Percentiles rank a stretch among this genome's conserved stretches.
Conservation (phyloP, 768 basidiomycete genomes). For the Tylopilus balloui region DNA sequence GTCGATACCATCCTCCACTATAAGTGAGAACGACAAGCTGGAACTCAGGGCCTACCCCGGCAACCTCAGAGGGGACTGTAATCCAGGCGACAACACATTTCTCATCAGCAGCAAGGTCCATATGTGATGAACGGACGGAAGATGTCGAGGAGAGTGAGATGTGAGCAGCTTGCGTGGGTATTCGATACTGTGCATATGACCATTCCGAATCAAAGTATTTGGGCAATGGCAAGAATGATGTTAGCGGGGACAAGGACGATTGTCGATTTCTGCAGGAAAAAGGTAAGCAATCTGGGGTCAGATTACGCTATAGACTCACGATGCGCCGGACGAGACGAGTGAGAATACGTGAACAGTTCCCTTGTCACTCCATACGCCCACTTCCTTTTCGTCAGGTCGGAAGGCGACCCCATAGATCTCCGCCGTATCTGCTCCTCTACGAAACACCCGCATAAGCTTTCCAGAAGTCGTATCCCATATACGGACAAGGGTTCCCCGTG, state of each 20-base stretch:
- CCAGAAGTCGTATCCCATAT: slow-evolving; percentile 79
- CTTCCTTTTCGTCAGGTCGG: slow-evolving; percentile 77
- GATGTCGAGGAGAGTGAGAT: slow-evolving; percentile 72
- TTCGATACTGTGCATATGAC: slow-evolving; percentile 91
- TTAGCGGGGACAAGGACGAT: slow-evolving; percentile 74
- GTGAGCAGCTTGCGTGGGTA: slow-evolving; percentile 80
- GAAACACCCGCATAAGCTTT: slow-evolving; percentile 71
- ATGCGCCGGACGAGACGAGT: slow-evolving; percentile 57
- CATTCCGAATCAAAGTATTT: slow-evolving; percentile 95
- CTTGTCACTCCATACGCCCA: slow-evolving; percentile 94
- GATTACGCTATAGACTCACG: slow-evolving; percentile 43
- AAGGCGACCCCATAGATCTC: slow-evolving; percentile 90
- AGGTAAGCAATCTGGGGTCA: slow-evolving; percentile 3
- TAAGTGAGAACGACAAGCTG: slow-evolving; percentile 85
- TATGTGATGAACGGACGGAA: slow-evolving; percentile 47
- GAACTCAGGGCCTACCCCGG: slow-evolving; percentile 43
- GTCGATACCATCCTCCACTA: slow-evolving; percentile 88
- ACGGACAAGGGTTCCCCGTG: slow-evolving; percentile 78
- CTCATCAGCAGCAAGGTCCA: slow-evolving; percentile 74
- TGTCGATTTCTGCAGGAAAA: slow-evolving; percentile 66
- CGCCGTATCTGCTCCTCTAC: slow-evolving; percentile 85
- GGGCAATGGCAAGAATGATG: slow-evolving; percentile 76
- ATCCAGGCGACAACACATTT: slow-evolving; percentile 89
- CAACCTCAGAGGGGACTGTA: slow-evolving; percentile 39
- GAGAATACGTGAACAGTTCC: slow-evolving; percentile 91